These are phyloP conservation scores for Puccinia hordei DNA, from an alignment of 1,284 basidiomycete species.

Conservation along the genomic window DNA sequence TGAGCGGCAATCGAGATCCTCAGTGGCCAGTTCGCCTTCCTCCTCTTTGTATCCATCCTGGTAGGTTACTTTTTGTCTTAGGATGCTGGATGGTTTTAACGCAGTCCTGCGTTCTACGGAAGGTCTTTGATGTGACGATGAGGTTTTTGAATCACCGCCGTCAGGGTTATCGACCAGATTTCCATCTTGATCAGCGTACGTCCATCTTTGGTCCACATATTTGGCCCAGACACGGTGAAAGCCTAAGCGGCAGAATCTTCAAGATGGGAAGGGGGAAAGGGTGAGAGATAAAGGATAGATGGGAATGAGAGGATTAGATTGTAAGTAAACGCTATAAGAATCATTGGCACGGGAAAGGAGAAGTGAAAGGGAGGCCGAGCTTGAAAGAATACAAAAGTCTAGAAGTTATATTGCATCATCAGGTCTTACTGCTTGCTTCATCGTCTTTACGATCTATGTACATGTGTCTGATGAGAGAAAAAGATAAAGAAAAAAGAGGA, in stretches of 20 bases:
- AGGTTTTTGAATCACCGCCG: neutral
- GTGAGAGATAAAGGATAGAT: neutral
- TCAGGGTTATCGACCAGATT: conserved; percentile 11
- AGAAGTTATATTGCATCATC: too few species aligned
- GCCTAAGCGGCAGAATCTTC: neutral
- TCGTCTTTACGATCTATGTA: too few species aligned
- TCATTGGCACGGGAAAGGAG: neutral
- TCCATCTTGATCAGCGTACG: conserved; percentile 45
- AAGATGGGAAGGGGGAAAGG: neutral
- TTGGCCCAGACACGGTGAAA: conserved; percentile 43
- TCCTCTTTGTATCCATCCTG: conserved; percentile 14
- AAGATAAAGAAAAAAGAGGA: too few species aligned
- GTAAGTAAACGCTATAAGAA: conserved; percentile 20
- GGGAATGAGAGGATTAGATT: neutral
- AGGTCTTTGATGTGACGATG: neutral
- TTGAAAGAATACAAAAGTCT: too few species aligned
- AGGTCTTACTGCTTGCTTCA: too few species aligned
- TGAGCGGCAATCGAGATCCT: neutral
- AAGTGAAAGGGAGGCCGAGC: conserved; percentile 43
- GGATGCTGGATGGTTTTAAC: neutral
- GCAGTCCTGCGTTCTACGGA: neutral
- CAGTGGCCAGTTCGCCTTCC: conserved; percentile 19
- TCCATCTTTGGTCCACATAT: conserved; percentile 25
- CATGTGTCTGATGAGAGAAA: too few species aligned
- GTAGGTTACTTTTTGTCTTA: conserved; percentile 11